Percentiles rank a stretch among this genome's conserved stretches.
phyloP scores from a whole-genome alignment of 306 rosid genomes.

The Phaseolus lunatus region DNA sequence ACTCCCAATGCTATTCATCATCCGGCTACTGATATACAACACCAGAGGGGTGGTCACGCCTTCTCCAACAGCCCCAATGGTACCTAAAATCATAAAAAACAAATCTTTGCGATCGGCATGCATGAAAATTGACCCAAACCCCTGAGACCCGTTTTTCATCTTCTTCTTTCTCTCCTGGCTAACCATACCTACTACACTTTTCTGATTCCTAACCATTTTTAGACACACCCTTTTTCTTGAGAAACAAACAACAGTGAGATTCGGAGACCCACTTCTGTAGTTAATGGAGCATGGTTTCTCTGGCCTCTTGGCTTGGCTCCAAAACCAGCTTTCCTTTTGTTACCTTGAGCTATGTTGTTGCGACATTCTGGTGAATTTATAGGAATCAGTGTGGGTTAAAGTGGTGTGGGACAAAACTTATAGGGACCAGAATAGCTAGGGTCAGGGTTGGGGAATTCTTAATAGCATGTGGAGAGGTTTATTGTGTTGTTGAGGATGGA shows the following conservation, averaged over 20 bases:
- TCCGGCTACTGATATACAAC: constrained; percentile 22
- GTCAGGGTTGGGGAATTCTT: constrained; percentile 31
- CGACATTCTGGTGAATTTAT: constrained; percentile 33
- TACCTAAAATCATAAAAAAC: constrained; percentile 58
- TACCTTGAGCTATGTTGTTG: constrained; percentile 18
- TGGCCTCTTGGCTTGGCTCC: constrained; percentile 19
- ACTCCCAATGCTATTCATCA: constrained; percentile 51
- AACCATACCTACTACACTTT: neutral
- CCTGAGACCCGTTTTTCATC: constrained; percentile 42
- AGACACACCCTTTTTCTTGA: neutral
- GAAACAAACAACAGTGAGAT: constrained; percentile 37
- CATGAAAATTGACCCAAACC: constrained; percentile 64
- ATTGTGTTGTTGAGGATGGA: constrained; percentile 17
- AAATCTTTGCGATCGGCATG: constrained; percentile 65
- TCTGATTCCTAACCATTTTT: constrained; percentile 33
- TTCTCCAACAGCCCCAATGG: constrained; percentile 65
- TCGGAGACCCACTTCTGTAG: constrained; percentile 11
- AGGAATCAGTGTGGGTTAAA: constrained; percentile 33
- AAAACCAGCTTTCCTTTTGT: constrained; percentile 26
- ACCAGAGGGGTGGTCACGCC: constrained; percentile 63
- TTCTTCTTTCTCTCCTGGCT: constrained; percentile 27
- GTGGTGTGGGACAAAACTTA: constrained; percentile 31
- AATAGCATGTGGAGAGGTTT: constrained; percentile 31
- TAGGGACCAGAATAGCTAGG: constrained; percentile 18
- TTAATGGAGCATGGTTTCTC: neutral